Evolutionary conservation across 139 green algal species (phyloP), one percentile per base, ranked within the genome.

Genomic region (Chlorella sp.): DNA sequence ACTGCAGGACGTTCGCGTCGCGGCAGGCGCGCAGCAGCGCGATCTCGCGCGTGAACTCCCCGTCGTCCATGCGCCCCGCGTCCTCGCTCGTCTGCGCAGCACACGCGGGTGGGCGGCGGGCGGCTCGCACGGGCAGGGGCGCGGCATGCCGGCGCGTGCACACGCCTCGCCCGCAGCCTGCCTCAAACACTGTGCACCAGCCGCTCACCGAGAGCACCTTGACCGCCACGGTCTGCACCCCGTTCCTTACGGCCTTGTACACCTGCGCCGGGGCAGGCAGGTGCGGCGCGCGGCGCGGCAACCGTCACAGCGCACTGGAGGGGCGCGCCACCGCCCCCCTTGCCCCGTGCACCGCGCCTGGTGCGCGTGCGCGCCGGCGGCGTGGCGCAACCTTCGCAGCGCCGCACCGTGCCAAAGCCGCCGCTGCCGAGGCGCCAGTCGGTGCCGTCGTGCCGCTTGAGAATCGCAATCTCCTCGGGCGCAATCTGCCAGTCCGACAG

Each of bases 1-100:
- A 87, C 50, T 83, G 78, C 50, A 89, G 77, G n/a, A 89, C 80
- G 77, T 89, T 87, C 23, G n/a, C n/a, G 71, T 86, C 79, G 38
- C 77, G 71, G 62, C 74, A 79, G 50, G 73, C 79, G 12, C 74
- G 58, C 68, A 89, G 61, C 45, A 86, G 78, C 48, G 70, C 68
- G 15, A 89, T 79, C 60, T 89, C 82, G 9, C 62, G 40, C 31
- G 19, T 25, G 31, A 82, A 72, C 5, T 74, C 64, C 12, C 17
- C 25, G 9, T 71, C 36, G 12, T 21, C 41, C 71, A 69, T 69
- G n/a, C n/a, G n/a, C n/a, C n/a, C n/a, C n/a, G n/a, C n/a, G n/a
- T n/a, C n/a, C n/a, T n/a, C n/a, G n/a, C n/a, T n/a, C n/a, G n/a
- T n/a, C n/a, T n/a, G n/a, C n/a, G n/a, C n/a, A n/a, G n/a, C n/a